phyloP scores from a whole-genome alignment of 2,329 filamentous ascomycete species.

The Arthroderma sp. region DNA sequence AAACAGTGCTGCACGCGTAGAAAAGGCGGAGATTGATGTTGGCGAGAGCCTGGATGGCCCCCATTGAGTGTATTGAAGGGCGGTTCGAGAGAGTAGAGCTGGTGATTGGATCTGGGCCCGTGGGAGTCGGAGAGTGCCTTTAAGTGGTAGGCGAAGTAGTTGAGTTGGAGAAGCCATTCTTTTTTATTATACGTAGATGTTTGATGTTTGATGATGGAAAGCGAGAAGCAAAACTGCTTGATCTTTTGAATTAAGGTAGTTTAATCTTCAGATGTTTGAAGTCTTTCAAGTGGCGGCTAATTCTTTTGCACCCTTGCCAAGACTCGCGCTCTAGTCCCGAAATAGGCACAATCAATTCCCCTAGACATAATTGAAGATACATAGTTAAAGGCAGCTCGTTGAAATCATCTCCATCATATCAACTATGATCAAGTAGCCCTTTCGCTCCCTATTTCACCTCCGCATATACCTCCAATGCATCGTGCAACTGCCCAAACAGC shows the following conservation, averaged over 20 bases:
- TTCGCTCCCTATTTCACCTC: slow-evolving; percentile 26
- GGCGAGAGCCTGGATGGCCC: no score
- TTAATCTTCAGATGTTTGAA: no score
- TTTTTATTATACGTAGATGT: neutral
- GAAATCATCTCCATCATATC: neutral
- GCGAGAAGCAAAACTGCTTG: neutral
- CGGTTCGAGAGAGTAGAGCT: neutral
- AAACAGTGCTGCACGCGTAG: neutral
- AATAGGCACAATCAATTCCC: no score
- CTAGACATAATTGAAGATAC: no score
- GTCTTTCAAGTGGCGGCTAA: no score
- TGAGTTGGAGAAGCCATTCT: neutral
- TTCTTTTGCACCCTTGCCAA: no score
- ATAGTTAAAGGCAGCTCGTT: no score
- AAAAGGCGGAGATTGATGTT: neutral
- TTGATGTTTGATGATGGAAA: neutral
- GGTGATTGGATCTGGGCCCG: neutral
- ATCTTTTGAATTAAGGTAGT: no score
- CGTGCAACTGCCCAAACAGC: slow-evolving; percentile 28
- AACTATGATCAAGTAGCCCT: no score
- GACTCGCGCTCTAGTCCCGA: no score
- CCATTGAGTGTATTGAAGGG: neutral
- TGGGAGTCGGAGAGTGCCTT: neutral
- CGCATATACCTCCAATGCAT: slow-evolving; percentile 34
- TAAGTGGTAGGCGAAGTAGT: neutral